Evolutionary conservation across 2,329 filamentous ascomycete species (phyloP).

Genomic region (Acrocalymma vagum): DNA sequence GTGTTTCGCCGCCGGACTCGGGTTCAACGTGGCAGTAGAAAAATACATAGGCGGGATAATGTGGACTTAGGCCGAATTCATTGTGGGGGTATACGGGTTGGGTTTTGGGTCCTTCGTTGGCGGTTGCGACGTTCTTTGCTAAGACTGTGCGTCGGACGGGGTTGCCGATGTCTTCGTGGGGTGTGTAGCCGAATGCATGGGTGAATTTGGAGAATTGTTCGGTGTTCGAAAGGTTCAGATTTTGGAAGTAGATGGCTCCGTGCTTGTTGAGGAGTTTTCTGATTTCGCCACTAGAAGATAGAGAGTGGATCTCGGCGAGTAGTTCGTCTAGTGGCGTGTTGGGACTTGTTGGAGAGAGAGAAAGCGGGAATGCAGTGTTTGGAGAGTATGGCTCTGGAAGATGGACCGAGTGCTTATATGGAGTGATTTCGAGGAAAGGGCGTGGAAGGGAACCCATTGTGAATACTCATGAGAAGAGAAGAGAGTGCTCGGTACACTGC

Average conservation of each 20-base stretch:
- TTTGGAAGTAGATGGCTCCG: conserved; percentile 17
- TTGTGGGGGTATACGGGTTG: conserved; percentile 50
- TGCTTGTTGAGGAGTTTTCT: conserved; percentile 12
- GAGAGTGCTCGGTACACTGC: too few relatives aligned
- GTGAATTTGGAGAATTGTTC: conserved; percentile 47
- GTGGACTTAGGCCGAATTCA: conserved; percentile 50
- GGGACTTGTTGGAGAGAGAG: neutral
- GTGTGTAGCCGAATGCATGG: conserved; percentile 45
- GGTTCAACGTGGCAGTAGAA: conserved; percentile 28
- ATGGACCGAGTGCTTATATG: conserved; percentile 9
- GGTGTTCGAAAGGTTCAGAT: conserved; percentile 22
- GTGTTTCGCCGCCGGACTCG: conserved; percentile 43
- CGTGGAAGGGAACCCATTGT: conserved; percentile 8
- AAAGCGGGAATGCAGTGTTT: conserved; percentile 15
- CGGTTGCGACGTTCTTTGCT: conserved; percentile 48
- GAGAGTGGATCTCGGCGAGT: conserved; percentile 4
- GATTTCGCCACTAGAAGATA: conserved; percentile 8
- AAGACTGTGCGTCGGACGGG: conserved; percentile 40
- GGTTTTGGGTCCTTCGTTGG: conserved; percentile 50
- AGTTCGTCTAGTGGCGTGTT: neutral
- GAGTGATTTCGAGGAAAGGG: conserved; percentile 1
- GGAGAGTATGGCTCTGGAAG: conserved; percentile 8
- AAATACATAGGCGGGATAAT: conserved; percentile 48
- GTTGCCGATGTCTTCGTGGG: conserved; percentile 46
- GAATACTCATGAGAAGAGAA: too few relatives aligned